Evolutionary conservation across 75 land plant genomes (phyloP), one percentile per base, ranked within the genome.

Genomic region (Picea glauca): DNA sequence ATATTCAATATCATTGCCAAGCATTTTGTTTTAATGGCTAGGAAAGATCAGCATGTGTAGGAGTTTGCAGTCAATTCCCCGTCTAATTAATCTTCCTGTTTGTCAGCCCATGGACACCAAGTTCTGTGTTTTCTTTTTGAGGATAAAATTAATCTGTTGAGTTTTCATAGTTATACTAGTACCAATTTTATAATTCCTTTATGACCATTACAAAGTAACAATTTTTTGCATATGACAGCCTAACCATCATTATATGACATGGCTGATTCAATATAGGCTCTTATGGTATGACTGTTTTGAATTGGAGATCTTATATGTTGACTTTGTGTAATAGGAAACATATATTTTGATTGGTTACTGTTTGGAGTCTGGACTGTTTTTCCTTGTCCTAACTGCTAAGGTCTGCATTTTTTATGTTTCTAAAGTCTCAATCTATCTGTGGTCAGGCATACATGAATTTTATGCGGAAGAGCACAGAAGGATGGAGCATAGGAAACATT

Each of bases 401-500:
- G 7, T 40, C 46, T 43, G 40, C 26, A 43, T 70, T 35, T 3
- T 40, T 46, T 18, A 38, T 20, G n/a, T 43, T 70, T 43, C 74
- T 70, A 70, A 40, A 23, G 43, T 50, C 58, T 75, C 20, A 57
- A 75, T 75, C 7, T 76, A 60, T 20, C 13, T 79, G 31, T 46
- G 13, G 12, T 59, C 76, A 96, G 99, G 99, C 91, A 14, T 80
- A 81, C 64, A 87, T 94, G 84, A 96, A 96, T 84, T 96, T 84
- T 72, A 17, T 18, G 4, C 84, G 98, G 62, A 96, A 92, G 86
- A 96, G 98, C 82, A 96, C 99, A 70, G 90, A 77, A 20, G 99
- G 99, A 65, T 96, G 96, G 93, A 96, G 99, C 87, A 94, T 96
- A 59, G 91, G 89, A 3, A 92, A 96, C 80, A 92, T 96, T 78